Base-by-base conservation (phyloP, 2,329 filamentous ascomycete genomes). In the Chaetomiaceae sp. region DNA sequence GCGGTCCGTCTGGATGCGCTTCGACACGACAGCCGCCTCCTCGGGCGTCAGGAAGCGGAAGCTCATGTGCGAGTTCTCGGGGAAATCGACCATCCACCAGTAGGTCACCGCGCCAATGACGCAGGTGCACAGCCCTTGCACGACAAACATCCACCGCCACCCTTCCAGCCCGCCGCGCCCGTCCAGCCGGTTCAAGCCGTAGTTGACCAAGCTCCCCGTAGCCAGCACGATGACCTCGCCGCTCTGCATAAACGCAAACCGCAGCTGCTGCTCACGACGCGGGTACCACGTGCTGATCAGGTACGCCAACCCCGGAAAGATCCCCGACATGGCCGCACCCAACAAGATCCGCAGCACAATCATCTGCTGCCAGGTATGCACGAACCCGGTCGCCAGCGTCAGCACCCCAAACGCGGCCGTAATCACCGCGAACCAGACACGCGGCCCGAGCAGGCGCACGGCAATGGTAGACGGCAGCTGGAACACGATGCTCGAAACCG, bases 21-120 rank as follows among this genome's bases (percentile, higher is more conserved):
- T 62, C 2, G 78, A 68, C 2, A 77, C 79, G 3, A 84, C 57
- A n/a, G 66, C 61, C 30, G 75, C 72, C 59, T 85, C 81, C 15
- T 71, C 65, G 7, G 69, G 58, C 2, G 70, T 73, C 18, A 85
- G 67, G 57, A 85, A 86, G 55, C 60, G 68, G 53, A 79, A 74
- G 41, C 75, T 80, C 11, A 64, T 64, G 42, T 78, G 68, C 1
- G 78, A 70, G 20, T 78, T 69, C 54, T 85, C 81, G 0, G 81
- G 81, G 51, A 86, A 85, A 57, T 84, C 80, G 34, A 84, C 70
- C 66, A 86, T 84, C 81, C 81, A 85, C 71, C 79, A 83, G 57
- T 80, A 84, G 0, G 81, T 83, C 11, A 72, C 48, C 24, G 82
- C 56, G 3, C 81, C 81, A 17, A 86, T 64, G 18, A 79, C 62